Conservation (phyloP, 75 land plant genomes). For the Selaginella moellendorffii region DNA sequence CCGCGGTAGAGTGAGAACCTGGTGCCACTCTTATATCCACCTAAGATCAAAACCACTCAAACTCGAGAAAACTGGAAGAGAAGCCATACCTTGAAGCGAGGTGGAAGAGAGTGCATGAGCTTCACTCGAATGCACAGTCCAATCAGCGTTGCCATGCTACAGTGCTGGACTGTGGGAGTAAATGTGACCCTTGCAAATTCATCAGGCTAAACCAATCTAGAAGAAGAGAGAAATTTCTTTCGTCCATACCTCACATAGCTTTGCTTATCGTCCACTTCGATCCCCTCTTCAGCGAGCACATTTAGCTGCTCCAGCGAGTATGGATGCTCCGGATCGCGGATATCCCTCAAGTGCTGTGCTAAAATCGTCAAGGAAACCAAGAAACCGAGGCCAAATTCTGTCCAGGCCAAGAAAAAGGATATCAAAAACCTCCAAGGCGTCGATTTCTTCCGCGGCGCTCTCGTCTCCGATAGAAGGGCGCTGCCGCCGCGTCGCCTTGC, state of each 20-base stretch:
- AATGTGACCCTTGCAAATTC: constrained; percentile 52
- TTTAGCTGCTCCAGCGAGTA: constrained; percentile 90
- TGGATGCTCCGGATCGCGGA: constrained; percentile 94
- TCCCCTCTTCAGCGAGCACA: constrained; percentile 74
- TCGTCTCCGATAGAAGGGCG: constrained; percentile 25
- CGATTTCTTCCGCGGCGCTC: constrained; percentile 48
- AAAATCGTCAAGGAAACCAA: constrained; percentile 22
- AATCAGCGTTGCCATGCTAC: constrained; percentile 91
- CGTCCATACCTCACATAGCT: constrained; percentile 58
- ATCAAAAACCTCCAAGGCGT: constrained; percentile 69
- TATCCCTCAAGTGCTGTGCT: constrained; percentile 66
- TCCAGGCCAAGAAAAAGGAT: constrained; percentile 19
- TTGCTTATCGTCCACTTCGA: constrained; percentile 66
- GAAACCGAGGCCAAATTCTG: too few species aligned
- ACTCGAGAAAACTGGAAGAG: too few species aligned
- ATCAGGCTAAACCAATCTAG: neutral
- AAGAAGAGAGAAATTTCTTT: neutral
- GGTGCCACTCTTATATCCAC: constrained; percentile 78
- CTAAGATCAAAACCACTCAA: constrained; percentile 23
- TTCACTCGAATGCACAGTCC: constrained; percentile 73
- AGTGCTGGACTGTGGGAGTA: constrained; percentile 85
- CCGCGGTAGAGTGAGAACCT: constrained; percentile 83
- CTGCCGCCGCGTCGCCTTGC: constrained; percentile 37
- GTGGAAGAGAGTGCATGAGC: constrained; percentile 56
- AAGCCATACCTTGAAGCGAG: constrained; percentile 71